These are phyloP conservation scores for Pestalotiopsis sp. DNA, from an alignment of 2,329 filamentous ascomycete species.

Conservation along the genomic window DNA sequence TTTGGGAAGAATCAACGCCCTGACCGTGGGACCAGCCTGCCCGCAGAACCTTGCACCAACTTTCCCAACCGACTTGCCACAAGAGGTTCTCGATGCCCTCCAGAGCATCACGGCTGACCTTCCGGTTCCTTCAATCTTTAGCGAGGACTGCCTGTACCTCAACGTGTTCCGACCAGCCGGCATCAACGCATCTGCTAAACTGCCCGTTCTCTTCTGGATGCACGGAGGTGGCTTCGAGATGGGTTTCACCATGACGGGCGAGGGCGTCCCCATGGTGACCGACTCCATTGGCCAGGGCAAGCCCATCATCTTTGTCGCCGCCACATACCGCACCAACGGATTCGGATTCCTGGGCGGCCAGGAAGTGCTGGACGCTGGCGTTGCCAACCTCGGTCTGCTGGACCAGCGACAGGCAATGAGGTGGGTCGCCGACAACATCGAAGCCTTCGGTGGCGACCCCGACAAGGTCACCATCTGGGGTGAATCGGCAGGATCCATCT, in stretches of 20 bases:
- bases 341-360: conserved; percentile 75
- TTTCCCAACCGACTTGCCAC: conserved; percentile 30
- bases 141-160: conserved; percentile 68
- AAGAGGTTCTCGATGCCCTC: conserved; percentile 47
- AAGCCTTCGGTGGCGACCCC: conserved; percentile 73
- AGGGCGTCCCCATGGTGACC: conserved; percentile 48
- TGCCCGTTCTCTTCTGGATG: conserved; percentile 74
- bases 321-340: conserved; percentile 77
- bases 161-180: conserved; percentile 62
- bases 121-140: conserved; percentile 53
- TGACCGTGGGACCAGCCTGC: conserved; percentile 61
- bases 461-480: conserved; percentile 81
- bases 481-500: conserved; percentile 72
- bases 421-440: conserved; percentile 80
- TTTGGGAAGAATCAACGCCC: conserved; percentile 65
- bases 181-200: conserved; percentile 54
- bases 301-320: conserved; percentile 73
- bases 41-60: conserved; percentile 70
- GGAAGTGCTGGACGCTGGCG: conserved; percentile 68
- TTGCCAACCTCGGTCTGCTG: conserved; percentile 70
- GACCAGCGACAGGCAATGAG: conserved; percentile 74
- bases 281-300: conserved; percentile 52
- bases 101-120: conserved; percentile 57
- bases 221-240: conserved; percentile 68
- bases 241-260: conserved; percentile 49